These are phyloP conservation scores for Aspergillus sp. DNA, from an alignment of 2,329 filamentous ascomycete genomes.

Conservation along the genomic window DNA sequence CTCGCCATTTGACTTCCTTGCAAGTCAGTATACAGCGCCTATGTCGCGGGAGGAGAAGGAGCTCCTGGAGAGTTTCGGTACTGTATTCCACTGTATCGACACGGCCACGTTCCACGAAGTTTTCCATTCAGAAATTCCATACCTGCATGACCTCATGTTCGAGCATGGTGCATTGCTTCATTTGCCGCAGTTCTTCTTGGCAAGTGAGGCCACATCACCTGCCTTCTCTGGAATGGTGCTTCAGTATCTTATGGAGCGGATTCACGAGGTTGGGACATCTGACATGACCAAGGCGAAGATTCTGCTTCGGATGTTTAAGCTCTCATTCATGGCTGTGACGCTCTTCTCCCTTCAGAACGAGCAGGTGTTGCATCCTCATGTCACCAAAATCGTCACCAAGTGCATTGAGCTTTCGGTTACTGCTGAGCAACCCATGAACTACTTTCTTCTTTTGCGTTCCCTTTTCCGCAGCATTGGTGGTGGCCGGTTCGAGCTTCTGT, in stretches of 20 bases:
- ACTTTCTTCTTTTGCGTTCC: conserved; percentile 86
- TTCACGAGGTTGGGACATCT: conserved; percentile 86
- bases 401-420: conserved; percentile 94
- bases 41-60: conserved; percentile 97
- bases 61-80: conserved; percentile 91
- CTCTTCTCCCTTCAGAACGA: conserved; percentile 93
- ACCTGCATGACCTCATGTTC: conserved; percentile 95
- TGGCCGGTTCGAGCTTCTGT: conserved; percentile 93
- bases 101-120: conserved; percentile 98
- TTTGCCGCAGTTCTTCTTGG: conserved; percentile 94
- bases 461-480: conserved; percentile 95
- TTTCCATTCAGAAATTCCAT: conserved; percentile 94
- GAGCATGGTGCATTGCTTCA: conserved; percentile 91
- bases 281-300: conserved; percentile 92
- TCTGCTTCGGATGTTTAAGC: conserved; percentile 85
- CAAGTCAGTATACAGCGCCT: conserved; percentile 89
- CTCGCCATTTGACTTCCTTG: conserved; percentile 84
- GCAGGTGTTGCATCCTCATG: conserved; percentile 87
- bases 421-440: conserved; percentile 97
- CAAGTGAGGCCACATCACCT: conserved; percentile 95
- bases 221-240: conserved; percentile 98
- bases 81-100: conserved; percentile 97
- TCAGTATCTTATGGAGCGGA: conserved; percentile 93
- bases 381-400: conserved; percentile 94
- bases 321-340: conserved; percentile 99